Evolutionary conservation across 306 rosid species (phyloP), one percentile per base, ranked within the genome.

Genomic region (Ochetophila trinervis): DNA sequence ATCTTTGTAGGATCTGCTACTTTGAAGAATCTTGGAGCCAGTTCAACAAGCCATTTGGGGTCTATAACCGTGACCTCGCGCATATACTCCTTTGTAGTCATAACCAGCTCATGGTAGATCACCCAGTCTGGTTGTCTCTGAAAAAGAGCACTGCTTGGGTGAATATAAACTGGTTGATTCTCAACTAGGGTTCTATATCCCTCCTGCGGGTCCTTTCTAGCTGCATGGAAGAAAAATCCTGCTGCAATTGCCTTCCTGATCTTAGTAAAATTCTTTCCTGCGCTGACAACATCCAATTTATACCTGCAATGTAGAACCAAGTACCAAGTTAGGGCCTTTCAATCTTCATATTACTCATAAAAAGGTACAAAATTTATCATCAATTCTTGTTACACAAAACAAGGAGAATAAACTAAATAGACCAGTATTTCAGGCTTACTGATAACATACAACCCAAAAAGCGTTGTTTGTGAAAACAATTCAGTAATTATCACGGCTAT

Each of bases 61-160:
- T 88, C 94, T 51, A 91, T 66, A 49, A 83, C 90, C 2, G 95
- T 88, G 73, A 88, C 89, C 78, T 86, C 95, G 1, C 90, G 88
- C 94, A 88, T 91, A 64, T 91, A 91, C 73, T 91, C 96, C 61
- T 91, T 86, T 14, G 91, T 83, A 50, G 97, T 87, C 97, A 91
- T 88, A 68, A 91, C 96, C 35, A 88, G 88, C 76, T 91, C 97
- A 73, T 91, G 92, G 88, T 88, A 86, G 71, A 86, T 91, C 67
- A 88, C 91, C 97, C 95, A 91, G 65, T 85, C 95, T 19, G 96
- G 97, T 37, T 91, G 97, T 64, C 96, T 82, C 73, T 84, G 91
- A 74, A 90, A 90, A 72, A 87, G 78, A 11, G 86, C 97, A 19
- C 91, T 86, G 79, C 93, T 84, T 1, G 93, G 92, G 72, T 86